A percentile compares a stretch with the other conserved stretches of the same genome.
Evolutionary conservation across 2,329 filamentous ascomycete genomes (phyloP).

Genomic region (Diaporthe sp.): DNA sequence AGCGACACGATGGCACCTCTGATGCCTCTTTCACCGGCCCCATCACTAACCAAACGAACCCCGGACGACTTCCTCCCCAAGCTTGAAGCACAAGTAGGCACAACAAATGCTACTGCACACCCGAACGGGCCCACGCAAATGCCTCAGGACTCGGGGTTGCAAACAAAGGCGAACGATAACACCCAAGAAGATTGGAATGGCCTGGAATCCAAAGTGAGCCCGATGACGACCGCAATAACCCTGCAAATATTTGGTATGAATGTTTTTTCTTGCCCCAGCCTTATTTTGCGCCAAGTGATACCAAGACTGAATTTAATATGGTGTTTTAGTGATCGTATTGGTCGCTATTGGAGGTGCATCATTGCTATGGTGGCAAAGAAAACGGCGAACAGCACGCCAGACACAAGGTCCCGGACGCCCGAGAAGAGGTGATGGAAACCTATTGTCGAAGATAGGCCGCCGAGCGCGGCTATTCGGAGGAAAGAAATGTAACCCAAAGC

Average conservation of each 20-base stretch:
- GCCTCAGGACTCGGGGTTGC: neutral
- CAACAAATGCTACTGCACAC: neutral
- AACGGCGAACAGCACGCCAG: neutral
- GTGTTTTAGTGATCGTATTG: neutral
- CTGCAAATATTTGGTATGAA: neutral
- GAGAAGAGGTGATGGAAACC: too few species aligned
- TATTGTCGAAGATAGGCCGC: neutral
- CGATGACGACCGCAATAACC: neutral
- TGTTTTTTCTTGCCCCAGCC: too few species aligned
- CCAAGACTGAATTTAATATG: neutral
- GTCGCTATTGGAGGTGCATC: neutral
- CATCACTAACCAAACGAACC: too few species aligned
- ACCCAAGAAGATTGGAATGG: neutral
- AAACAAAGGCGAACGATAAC: neutral
- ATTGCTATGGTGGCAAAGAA: neutral
- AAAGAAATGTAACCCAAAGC: neutral
- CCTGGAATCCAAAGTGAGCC: neutral
- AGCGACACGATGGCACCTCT: neutral
- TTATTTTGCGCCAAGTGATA: neutral
- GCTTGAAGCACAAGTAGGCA: neutral
- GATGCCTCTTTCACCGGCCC: neutral
- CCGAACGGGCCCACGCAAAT: neutral
- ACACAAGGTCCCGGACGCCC: too few species aligned
- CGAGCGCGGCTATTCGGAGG: neutral
- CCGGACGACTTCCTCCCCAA: neutral